Evolutionary conservation across 345 rosid species (phyloP), one percentile per base, ranked within the genome.

Genomic region (Eutrema yunnanense): DNA sequence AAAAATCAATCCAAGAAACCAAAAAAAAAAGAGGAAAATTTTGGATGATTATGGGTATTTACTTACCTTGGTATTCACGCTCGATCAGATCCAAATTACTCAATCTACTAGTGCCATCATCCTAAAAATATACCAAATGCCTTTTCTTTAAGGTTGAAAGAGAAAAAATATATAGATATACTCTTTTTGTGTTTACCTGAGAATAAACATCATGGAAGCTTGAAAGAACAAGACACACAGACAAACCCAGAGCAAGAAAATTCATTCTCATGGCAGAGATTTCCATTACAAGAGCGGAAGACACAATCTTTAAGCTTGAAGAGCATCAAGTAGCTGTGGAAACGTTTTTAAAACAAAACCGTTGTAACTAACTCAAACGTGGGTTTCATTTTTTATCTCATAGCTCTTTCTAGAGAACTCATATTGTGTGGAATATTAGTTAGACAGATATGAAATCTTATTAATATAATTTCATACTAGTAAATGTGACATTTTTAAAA

Each of bases 361-460:
- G 73, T 53, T 75, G 79, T 75, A 75, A 75, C 79, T 61, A 75
- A 75, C 74, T 69, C 7, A 54, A 74, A 75, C 69, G 79, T 75
- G 73, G 26, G 27, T 59, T 67, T 67, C 58, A 36, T 55, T 36
- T 34, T 69, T 43, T 34, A 22, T 69, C 19, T 53, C 38, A 57
- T 62, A 38, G 22, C 54, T 41, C 42, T 58, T 30, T 57, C 16
- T 55, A 29, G 58, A 11, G 6, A 54, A 27, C 26, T 56, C 50
- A 27, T 46, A 47, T 44, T 10, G 22, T 43, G 16, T 62, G 40
- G 53, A 42, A 16, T 50, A 22, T 60, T 14, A 40, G 27, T 44
- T 32, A 41, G 14, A 38, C 41, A 53, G 14, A 41, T 67, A 16
- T 40, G 13, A 64, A 22, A 34, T 34, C 41, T 32, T 2, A 3